Base-by-base conservation (phyloP, 2,329 filamentous ascomycete species). In the Cladophialophora yegresii region DNA sequence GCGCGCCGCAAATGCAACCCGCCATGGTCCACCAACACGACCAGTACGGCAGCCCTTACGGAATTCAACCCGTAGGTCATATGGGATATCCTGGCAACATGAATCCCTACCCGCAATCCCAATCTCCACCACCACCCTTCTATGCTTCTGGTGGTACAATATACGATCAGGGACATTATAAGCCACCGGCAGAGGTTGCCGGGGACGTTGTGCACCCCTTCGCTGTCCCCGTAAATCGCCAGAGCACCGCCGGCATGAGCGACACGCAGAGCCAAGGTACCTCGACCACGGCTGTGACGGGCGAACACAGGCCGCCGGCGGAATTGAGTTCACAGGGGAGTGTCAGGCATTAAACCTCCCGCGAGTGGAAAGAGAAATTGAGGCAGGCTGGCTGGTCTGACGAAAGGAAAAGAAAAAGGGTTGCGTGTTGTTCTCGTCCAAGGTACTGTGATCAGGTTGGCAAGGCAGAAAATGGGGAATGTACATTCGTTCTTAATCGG, bases 251-350 rank as follows among this genome's bases (percentile, higher is more conserved):
- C 12, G 58, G 33, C 3, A n/a, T 54, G 43, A 61, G 58, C 36
- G 58, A 61, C 58, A 61, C 58, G 33, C 57, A 32, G 43, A 59
- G 57, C 13, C 57, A 59, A n/a, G 13, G 23, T 10, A 54, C 58
- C 1, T 61, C 58, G 50, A 61, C 49, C 32, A 61, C 58, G 26
- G 58, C 58, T 23, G 49, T 54, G 26, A 53, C 32, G 20, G 33
- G 23, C 4, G 58, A 61, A 33, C 22, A 33, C 23, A 61, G 40
- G 36, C 58, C 58, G 49, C 58, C 49, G 3, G 58, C 50, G 1
- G 58, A 61, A 16, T 36, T 61, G 50, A 54, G 58, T 54, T 54
- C 30, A 12, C 58, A 61, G 23, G 57, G 47, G 3, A 23, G 20
- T 50, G 47, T 50, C 47, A 22, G 47, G 22, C 20, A 50, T 50